Base-by-base conservation (phyloP, 176 grass and related monocot species). In the Avena eriantha region DNA sequence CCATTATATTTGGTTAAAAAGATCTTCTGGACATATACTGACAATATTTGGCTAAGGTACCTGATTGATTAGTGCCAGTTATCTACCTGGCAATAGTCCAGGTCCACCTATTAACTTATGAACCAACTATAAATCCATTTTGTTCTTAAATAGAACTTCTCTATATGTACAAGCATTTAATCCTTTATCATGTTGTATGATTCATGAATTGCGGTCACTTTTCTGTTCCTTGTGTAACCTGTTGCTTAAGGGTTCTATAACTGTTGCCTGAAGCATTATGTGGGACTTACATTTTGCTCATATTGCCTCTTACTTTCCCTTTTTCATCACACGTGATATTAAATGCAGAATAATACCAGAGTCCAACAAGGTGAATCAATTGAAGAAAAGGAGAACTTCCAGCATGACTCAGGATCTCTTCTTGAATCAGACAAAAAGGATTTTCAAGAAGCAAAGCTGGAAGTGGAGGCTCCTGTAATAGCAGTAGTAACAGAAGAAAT, bases 321-420 rank as follows among this genome's bases (percentile, higher is more conserved):
- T 83, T 79, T 93, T 97, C 77, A 91, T 80, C 73, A 85, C 54
- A 71, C 87, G 79, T 86, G 83, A 22, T 86, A 70, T 86, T 91
- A 91, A 85, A 89, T 99, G 90, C 94, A 99, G 97, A 99, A 87
- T 81, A 92, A 88, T 83, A 91, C 76, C 75, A 99, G 90, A 92
- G 86, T 89, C 69, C 88, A 90, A 68, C 94, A 84, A 87, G 88
- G 75, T 60, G 90, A 94, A 89, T 84, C 79, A 56, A 54, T 91
- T 65, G 88, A 86, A 91, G 86, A 85, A 22, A 85, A 90, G 88
- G 82, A 91, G 49, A 84, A 70, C 54, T 70, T 86, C 19, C 91
- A 89, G 68, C 66, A 77, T 83, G 89, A 80, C 46, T 47, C 73
- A 55, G 75, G 31, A 82, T 83, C 82, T 85, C 66, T 81, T 69